Evolutionary conservation across 78 protist genomes (phyloP).

Genomic region (Pelomyxa schiedti): DNA sequence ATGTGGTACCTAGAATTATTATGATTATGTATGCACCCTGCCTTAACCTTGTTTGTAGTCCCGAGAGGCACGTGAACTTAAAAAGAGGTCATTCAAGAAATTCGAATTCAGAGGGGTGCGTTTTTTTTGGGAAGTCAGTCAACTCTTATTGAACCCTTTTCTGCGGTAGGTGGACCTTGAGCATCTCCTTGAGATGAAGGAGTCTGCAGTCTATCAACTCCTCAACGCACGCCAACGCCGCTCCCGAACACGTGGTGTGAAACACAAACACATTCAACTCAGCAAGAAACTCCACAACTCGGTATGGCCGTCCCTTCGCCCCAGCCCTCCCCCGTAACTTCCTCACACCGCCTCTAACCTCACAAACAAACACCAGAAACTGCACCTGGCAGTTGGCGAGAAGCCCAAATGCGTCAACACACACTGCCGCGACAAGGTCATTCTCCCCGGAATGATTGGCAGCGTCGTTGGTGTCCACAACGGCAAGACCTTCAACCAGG

Average conservation of each 20-base stretch:
- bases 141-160: background rate
- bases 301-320: conserved; percentile 2
- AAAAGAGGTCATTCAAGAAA: conserved; percentile 85
- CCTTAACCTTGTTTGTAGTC: no score
- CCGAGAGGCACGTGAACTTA: no score
- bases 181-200: conserved; percentile 75
- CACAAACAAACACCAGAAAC: conserved; percentile 9
- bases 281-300: conserved; percentile 84
- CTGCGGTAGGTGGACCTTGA: conserved; percentile 74
- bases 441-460: conserved; percentile 99
- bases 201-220: conserved; percentile 65
- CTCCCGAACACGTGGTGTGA: conserved; percentile 80
- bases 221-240: conserved; percentile 92
- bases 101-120: conserved; percentile 89
- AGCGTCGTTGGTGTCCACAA: conserved; percentile 97
- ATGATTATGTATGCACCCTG: no score
- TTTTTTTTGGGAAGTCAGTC: background rate
- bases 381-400: conserved; percentile 57
- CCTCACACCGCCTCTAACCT: background rate
- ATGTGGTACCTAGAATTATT: no score
- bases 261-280: conserved; percentile 68
- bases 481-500: conserved; percentile 93
- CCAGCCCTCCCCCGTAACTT: background rate
- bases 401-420: conserved; percentile 97
- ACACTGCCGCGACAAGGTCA: conserved; percentile 95